Evolutionary conservation across 345 rosid genomes (phyloP), one percentile per base, ranked within the genome.

Genomic region (Psidium guajava): DNA sequence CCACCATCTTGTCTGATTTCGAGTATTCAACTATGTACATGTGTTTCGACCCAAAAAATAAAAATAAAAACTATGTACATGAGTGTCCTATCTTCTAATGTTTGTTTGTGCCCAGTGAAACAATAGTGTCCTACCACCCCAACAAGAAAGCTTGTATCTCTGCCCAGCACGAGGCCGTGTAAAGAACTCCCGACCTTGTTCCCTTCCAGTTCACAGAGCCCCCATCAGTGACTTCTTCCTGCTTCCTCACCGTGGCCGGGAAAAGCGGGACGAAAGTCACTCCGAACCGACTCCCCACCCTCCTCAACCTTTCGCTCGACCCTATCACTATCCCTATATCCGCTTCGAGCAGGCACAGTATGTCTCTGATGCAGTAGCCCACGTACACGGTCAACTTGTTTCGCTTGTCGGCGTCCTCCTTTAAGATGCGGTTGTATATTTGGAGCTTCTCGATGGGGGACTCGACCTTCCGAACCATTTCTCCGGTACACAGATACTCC

Each of bases 301-400:
- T 93, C 91, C 98, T 92, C 40, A 97, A 92, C 92, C 98, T 97
- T 83, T 93, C 85, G 61, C 99, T 95, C 36, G 95, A 91, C 73
- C 96, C 94, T 81, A 97, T 88, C 82, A 94, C 99, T 52, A 96
- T 96, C 69, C 98, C 99, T 86, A 97, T 93, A 82, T 97, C 99
- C 8, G 98, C 99, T 88, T 93, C 90, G 22, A 97, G 93, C 86
- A 97, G 92, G 89, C 99, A 97, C 50, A 96, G 98, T 91, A 97
- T 86, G 91, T 97, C 99, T 20, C 98, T 98, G 40, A 95, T 94
- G 0, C 98, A 94, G 84, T 93, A 98, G 83, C 99, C 99, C 81
- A 96, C 92, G 86, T 96, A 97, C 82, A 97, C 90, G 52, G 92
- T 95, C 85, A 92, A 57, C 73, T 88, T 91, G 89, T 91, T 92